These are phyloP conservation scores for Cucurbita argyrosperma DNA, from an alignment of 306 rosid genomes.

Conservation along the genomic window DNA sequence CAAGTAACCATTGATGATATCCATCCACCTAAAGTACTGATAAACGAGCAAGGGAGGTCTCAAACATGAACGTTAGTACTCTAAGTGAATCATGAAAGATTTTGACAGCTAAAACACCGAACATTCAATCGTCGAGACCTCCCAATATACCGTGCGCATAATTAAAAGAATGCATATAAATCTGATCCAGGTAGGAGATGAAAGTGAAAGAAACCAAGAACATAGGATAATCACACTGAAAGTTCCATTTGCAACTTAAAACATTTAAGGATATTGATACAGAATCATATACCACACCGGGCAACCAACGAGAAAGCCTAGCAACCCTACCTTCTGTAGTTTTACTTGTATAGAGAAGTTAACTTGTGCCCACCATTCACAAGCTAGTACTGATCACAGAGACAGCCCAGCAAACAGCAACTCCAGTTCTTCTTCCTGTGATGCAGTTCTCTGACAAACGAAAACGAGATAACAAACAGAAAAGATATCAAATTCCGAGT, in stretches of 20 bases:
- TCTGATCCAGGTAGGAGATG: not conserved
- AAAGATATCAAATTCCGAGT: not conserved
- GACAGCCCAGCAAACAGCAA: constrained; percentile 75
- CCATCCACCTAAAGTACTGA: not conserved
- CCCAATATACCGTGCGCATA: not conserved
- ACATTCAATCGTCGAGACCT: not conserved
- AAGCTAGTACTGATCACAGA: constrained; percentile 17
- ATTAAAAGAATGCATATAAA: not conserved
- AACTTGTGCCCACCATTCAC: not conserved
- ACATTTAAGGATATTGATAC: not conserved
- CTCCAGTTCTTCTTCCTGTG: constrained; percentile 68
- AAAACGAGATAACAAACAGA: not conserved
- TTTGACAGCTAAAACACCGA: not conserved
- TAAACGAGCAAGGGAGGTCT: not conserved
- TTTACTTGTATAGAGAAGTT: not conserved
- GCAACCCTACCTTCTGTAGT: not conserved
- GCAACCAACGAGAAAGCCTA: not conserved
- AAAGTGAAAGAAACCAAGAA: not conserved
- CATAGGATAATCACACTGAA: not conserved
- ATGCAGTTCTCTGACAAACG: constrained; percentile 46
- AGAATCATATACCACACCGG: not conserved
- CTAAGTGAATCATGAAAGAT: not conserved
- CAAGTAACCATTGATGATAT: not conserved
- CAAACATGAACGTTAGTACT: not conserved
- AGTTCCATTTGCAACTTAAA: not conserved